phyloP scores from a whole-genome alignment of 1,139 yeast genomes.

The Saccharomyces hybrid region DNA sequence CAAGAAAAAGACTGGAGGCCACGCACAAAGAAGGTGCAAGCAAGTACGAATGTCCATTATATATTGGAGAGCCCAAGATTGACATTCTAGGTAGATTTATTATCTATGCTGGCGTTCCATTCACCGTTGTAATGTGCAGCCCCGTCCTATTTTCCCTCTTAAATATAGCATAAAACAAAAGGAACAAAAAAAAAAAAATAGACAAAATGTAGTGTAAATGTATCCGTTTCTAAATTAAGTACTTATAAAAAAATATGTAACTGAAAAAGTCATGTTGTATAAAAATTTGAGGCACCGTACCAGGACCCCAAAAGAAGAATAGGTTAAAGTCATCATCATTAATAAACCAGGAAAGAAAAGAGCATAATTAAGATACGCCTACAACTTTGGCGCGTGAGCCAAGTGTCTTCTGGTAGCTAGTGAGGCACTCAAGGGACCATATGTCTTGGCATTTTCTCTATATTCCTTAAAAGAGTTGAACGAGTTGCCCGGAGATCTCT shows the following conservation, averaged over 20 bases:
- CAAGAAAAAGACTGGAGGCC: conserved; percentile 9
- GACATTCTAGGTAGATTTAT: conserved; percentile 27
- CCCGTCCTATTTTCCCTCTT: conserved; percentile 16
- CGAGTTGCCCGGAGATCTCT: conserved; percentile 21
- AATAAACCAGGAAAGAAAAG: not conserved
- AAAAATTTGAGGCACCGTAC: conserved; percentile 40
- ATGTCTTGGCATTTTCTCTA: conserved; percentile 24
- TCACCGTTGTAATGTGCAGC: conserved; percentile 22
- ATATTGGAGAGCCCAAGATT: conserved; percentile 21
- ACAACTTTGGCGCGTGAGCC: conserved; percentile 6
- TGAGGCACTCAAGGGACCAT: conserved; percentile 26
- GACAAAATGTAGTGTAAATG: not conserved
- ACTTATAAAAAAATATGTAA: not conserved
- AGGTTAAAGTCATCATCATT: not conserved
- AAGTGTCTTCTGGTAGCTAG: conserved; percentile 18
- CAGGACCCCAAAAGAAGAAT: conserved; percentile 20
- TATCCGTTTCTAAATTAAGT: not conserved
- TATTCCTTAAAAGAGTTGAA: conserved; percentile 24
- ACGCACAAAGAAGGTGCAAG: conserved; percentile 1
- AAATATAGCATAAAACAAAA: conserved; percentile 7
- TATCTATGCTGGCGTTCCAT: conserved; percentile 29
- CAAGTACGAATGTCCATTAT: conserved; percentile 18
- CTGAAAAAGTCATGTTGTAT: conserved; percentile 1
- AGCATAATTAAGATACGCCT: conserved; percentile 29
- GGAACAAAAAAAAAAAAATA: not conserved